Conservation (phyloP, 2,329 filamentous ascomycete species). For the Calonectria leucothoes region DNA sequence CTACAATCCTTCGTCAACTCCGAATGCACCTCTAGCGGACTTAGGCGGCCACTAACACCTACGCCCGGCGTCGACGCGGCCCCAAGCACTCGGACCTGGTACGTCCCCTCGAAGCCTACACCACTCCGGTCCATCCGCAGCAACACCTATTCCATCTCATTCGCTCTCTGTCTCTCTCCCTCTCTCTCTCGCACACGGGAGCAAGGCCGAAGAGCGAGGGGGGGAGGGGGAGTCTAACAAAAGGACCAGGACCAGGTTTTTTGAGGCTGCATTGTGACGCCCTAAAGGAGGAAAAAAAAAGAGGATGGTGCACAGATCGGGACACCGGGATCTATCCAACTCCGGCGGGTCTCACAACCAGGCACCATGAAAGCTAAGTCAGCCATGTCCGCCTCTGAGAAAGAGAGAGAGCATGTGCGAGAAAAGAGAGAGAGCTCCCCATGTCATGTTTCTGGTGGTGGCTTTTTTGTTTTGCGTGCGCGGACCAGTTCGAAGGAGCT, state of each 20-base stretch:
- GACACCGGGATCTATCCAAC: conserved; percentile 14
- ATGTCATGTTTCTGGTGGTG: neutral
- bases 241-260: neutral
- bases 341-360: neutral
- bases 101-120: neutral
- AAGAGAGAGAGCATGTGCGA: neutral
- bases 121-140: conserved; percentile 22
- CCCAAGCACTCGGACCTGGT: neutral
- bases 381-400: neutral
- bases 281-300: neutral
- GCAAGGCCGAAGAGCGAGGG: neutral
- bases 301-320: conserved; percentile 3
- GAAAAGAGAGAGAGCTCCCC: neutral
- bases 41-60: conserved; percentile 7
- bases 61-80: conserved; percentile 11
- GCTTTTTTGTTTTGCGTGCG: neutral
- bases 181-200: neutral
- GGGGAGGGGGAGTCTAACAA: neutral
- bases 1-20: neutral
- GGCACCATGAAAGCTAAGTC: neutral
- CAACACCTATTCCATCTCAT: neutral
- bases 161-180: neutral
- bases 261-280: too few relatives aligned
- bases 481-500: neutral
- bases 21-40: conserved; percentile 12